Evolutionary conservation across 2,329 filamentous ascomycete species (phyloP).

Genomic region (Epichloe aotearoae): DNA sequence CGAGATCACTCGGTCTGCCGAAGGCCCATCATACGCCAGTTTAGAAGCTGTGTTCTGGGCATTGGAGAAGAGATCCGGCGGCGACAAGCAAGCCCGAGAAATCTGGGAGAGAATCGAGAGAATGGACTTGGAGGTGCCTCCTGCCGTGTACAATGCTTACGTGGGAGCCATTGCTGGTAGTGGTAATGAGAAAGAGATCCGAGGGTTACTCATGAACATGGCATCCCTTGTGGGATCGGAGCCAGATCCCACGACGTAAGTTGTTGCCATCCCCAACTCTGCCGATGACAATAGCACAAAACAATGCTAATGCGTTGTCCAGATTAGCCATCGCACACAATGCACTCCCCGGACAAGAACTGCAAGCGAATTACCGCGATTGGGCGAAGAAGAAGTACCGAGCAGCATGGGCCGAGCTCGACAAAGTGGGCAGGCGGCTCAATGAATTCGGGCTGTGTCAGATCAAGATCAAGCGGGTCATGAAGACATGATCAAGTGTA

Average conservation of each 20-base stretch:
- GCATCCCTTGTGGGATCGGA: conserved; percentile 50
- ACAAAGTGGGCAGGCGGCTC: conserved; percentile 34
- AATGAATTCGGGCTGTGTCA: conserved; percentile 31
- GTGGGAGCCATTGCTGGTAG: conserved; percentile 63
- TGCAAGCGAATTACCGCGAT: conserved; percentile 56
- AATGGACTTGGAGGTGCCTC: conserved; percentile 69
- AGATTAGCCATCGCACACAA: conserved; percentile 70
- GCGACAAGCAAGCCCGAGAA: conserved; percentile 46
- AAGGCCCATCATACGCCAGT: conserved; percentile 74
- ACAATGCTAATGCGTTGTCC: not conserved
- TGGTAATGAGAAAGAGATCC: conserved; percentile 54
- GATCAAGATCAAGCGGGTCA: conserved; percentile 35
- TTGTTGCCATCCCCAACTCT: conserved; percentile 12
- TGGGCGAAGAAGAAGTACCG: conserved; percentile 63
- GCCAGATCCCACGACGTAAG: conserved; percentile 61
- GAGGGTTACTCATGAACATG: conserved; percentile 52
- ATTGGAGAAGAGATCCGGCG: conserved; percentile 50
- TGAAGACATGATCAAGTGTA: conserved; percentile 31
- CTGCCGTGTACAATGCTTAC: conserved; percentile 62
- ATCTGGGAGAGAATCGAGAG: conserved; percentile 59
- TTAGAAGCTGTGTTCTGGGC: conserved; percentile 70
- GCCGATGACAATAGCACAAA: not conserved
- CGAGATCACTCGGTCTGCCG: conserved; percentile 67
- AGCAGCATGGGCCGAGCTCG: conserved; percentile 53
- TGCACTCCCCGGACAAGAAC: conserved; percentile 48